These are phyloP conservation scores for Halocafeteria seosinensis DNA, from an alignment of 108 stramenopile species.

Conservation along the genomic window DNA sequence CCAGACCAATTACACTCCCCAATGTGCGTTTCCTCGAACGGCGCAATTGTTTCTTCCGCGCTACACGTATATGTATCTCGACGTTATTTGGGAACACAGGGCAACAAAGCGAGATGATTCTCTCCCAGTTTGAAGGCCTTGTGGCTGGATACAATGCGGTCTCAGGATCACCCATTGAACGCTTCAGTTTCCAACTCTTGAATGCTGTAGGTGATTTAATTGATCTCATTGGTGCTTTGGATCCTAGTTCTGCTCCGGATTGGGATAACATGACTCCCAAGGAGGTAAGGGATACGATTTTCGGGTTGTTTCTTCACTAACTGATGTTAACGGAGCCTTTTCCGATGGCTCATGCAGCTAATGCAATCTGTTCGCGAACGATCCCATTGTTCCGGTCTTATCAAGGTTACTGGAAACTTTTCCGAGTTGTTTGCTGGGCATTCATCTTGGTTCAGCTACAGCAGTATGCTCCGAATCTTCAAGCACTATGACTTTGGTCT, in stretches of 20 bases:
- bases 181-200: not conserved
- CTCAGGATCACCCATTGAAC: not conserved
- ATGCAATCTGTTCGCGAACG: not conserved
- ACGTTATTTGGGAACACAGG: too few relatives aligned
- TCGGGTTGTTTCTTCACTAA: too few relatives aligned
- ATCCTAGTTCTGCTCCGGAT: not conserved
- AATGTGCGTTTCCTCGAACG: too few relatives aligned
- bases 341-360: too few relatives aligned
- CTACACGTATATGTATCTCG: too few relatives aligned
- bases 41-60: too few relatives aligned
- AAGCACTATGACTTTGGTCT: conserved; percentile 18
- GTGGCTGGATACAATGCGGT: not conserved
- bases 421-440: conserved; percentile 10
- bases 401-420: conserved; percentile 10
- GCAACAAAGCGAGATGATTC: not conserved
- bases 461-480: conserved; percentile 15
- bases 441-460: conserved; percentile 11
- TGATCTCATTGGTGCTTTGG: not conserved
- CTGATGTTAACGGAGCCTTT: too few relatives aligned
- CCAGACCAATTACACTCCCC: not conserved
- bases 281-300: too few relatives aligned
- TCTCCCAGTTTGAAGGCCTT: not conserved
- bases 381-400: conserved; percentile 12
- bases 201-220: not conserved
- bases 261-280: not conserved